Base-by-base conservation (phyloP, 176 grass and related monocot genomes). In the Paspalum notatum region DNA sequence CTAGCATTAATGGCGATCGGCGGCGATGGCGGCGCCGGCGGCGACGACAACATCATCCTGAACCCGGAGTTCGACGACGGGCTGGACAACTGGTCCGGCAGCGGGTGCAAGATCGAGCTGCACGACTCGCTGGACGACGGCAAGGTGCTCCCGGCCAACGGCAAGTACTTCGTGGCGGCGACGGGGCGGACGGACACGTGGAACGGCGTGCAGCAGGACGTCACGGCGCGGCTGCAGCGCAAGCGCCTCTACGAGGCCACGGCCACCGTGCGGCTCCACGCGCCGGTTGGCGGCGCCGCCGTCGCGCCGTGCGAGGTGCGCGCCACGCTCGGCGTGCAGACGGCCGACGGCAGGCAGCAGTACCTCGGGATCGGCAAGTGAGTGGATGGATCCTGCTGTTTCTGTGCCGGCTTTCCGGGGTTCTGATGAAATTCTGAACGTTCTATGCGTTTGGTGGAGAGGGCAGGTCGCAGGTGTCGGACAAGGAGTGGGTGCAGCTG, bases 21-120 rank as follows among this genome's bases (percentile, higher is more conserved):
- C 42, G 70, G 70, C 20, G 78, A 64, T 11, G 24, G 45, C n/a
- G 46, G 25, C 37, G 42, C 50, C 7, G 61, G 83, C 64, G 76
- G 63, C 0, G 89, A 92, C 45, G 74, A 91, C 49, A 95, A 93
- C 88, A 93, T 95, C 78, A 95, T 99, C 77, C 71, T 93, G 13
- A 99, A 95, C 84, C 96, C 96, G 7, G 75, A 90, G 71, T 99
- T 99, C 66, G 92, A 99, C 49, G 51, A 89, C 80, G 96, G 96
- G 47, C 75, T 93, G 20, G 88, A 87, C 72, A 84, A 81, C 47
- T 99, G 96, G 96, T 0, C 90, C 0, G 96, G 90, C 3, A 92
- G 72, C 76, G 92, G 96, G 67, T 98, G 96, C 92, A 95, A 89
- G 72, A 91, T 95, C 71, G 62, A 74, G 62, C 62, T 95, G 27